phyloP scores from a whole-genome alignment of 352 stramenopile genomes.

The Globisporangium heterothallicum region DNA sequence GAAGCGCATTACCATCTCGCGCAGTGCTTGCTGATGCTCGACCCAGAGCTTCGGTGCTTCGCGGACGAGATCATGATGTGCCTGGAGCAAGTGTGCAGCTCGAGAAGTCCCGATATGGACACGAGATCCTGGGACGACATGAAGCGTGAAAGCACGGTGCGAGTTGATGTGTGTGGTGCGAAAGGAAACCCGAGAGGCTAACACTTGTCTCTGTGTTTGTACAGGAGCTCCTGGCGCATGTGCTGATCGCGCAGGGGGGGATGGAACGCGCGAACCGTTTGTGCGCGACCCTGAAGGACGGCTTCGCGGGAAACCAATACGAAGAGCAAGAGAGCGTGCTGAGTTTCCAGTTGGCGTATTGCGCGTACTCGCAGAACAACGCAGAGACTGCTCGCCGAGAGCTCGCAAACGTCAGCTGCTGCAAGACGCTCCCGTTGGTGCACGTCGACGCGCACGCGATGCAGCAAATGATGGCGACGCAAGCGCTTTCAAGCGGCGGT shows the following conservation, averaged over 20 bases:
- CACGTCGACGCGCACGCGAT: conserved; percentile 9
- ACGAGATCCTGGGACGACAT: conserved; percentile 12
- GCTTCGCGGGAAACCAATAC: conserved; percentile 3
- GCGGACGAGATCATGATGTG: conserved; percentile 21
- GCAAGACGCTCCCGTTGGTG: conserved; percentile 7
- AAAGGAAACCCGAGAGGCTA: neutral
- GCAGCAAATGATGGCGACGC: neutral
- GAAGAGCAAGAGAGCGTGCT: conserved; percentile 17
- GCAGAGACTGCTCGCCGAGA: conserved; percentile 2
- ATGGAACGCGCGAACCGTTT: conserved; percentile 19
- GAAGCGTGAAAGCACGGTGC: conserved; percentile 28
- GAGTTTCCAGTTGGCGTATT: conserved; percentile 30
- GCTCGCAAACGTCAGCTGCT: conserved; percentile 8
- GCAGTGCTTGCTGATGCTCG: conserved; percentile 38
- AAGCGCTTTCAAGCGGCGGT: too few relatives aligned
- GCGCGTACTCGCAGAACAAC: conserved; percentile 18
- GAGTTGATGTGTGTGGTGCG: neutral
- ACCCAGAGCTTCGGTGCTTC: conserved; percentile 20
- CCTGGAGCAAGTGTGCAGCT: conserved; percentile 23
- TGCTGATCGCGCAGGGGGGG: conserved; percentile 20
- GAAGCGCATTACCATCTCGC: conserved; percentile 39
- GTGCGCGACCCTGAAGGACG: neutral
- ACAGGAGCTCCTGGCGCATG: conserved; percentile 45
- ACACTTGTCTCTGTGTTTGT: neutral
- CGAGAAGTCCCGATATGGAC: conserved; percentile 6